Conservation (phyloP, 495 filamentous ascomycete genomes). For the Lepidopterella palustris region DNA sequence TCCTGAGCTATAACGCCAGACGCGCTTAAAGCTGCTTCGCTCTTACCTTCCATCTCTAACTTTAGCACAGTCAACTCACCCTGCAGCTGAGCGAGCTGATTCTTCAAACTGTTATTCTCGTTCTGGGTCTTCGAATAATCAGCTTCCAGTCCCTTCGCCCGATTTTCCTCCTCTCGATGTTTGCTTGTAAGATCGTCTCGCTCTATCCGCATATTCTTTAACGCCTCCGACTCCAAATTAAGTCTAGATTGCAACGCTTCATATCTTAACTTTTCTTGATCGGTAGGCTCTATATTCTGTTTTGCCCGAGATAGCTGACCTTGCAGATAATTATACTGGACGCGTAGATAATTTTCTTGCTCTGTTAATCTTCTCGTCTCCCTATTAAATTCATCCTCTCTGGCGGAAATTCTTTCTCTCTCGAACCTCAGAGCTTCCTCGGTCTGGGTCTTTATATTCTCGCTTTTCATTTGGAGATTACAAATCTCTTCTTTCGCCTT, state of each 20-base stretch:
- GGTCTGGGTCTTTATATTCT: neutral
- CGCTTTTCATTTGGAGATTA: neutral
- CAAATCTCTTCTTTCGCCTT: neutral
- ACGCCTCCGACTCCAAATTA: neutral
- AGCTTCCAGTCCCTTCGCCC: neutral
- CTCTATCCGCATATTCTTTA: neutral
- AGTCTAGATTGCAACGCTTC: neutral
- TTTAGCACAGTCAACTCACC: neutral
- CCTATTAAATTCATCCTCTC: neutral
- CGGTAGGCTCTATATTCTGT: too few species aligned
- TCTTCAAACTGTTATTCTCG: neutral
- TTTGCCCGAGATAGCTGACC: too few species aligned
- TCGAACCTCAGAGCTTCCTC: neutral
- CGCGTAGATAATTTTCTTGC: too few species aligned
- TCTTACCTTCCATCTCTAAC: neutral
- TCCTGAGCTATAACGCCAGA: neutral
- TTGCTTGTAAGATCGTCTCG: neutral
- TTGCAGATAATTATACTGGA: too few species aligned
- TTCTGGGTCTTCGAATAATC: neutral
- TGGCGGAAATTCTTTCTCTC: neutral
- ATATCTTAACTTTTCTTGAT: too few species aligned
- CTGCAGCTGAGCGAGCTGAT: neutral
- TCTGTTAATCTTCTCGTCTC: too few species aligned
- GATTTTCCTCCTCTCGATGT: neutral
- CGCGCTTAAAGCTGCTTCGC: neutral